These are phyloP conservation scores for Termitomyces sp. DNA, from an alignment of 1,284 basidiomycete species.

Conservation along the genomic window DNA sequence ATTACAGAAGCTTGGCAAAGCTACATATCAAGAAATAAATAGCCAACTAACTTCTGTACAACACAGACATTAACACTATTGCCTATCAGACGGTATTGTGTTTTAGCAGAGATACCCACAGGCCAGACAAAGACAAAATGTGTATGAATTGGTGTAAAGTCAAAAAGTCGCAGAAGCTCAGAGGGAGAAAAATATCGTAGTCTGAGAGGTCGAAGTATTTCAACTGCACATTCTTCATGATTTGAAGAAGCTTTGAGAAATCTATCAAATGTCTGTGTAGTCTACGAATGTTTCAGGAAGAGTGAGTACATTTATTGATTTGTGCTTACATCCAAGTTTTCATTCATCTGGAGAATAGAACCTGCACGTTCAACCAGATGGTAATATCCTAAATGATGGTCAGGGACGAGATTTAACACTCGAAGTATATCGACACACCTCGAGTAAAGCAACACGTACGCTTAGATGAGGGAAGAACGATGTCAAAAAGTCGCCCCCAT, in stretches of 20 bases:
- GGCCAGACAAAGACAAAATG: slow-evolving; percentile 53
- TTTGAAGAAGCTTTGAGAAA: slow-evolving; percentile 45
- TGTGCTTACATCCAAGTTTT: slow-evolving; percentile 52
- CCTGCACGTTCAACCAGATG: slow-evolving; percentile 70
- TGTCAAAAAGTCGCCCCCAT: slow-evolving; percentile 76
- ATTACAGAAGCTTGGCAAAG: neutral
- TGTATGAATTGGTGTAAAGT: slow-evolving; percentile 37
- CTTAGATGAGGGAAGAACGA: slow-evolving; percentile 57
- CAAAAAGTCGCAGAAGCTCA: slow-evolving; percentile 66
- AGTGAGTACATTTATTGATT: neutral
- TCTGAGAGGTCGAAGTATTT: slow-evolving; percentile 47
- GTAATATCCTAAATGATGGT: slow-evolving; percentile 53
- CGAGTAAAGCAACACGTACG: slow-evolving; percentile 75
- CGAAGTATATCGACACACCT: slow-evolving; percentile 34
- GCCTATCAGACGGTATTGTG: slow-evolving; percentile 69
- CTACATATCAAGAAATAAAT: slow-evolving; percentile 34
- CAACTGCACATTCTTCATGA: slow-evolving; percentile 40
- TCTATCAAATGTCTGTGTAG: slow-evolving; percentile 49
- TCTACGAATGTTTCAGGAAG: slow-evolving; percentile 35
- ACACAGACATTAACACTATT: slow-evolving; percentile 77
- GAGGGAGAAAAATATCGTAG: slow-evolving; percentile 70
- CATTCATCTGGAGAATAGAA: slow-evolving; percentile 68
- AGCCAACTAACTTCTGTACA: slow-evolving; percentile 49
- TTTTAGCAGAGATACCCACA: slow-evolving; percentile 48
- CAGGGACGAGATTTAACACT: neutral